Percentiles rank a stretch among this genome's conserved stretches.
phyloP scores from a whole-genome alignment of 352 stramenopile genomes.

The Pythium grandisporangium region DNA sequence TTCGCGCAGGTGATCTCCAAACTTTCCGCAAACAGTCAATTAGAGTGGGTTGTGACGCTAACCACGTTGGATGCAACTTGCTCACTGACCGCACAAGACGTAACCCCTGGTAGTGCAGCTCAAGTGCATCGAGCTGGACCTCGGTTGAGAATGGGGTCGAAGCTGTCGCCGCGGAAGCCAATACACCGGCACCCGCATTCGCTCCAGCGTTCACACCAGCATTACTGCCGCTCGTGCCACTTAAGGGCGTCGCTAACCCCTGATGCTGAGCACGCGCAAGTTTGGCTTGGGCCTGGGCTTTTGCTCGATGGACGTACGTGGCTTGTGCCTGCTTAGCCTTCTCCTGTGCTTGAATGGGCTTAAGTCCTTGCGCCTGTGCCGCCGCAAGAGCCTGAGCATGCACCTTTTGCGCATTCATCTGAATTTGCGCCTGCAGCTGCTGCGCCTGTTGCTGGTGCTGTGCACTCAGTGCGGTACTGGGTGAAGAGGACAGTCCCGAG shows the following conservation, averaged over 20 bases:
- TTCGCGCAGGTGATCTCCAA: constrained; percentile 85
- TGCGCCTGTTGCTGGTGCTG: constrained; percentile 69
- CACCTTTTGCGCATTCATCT: constrained; percentile 86
- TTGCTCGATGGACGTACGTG: constrained; percentile 80
- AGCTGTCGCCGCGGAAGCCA: too few species aligned
- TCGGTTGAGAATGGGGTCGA: constrained; percentile 66
- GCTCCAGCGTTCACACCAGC: constrained; percentile 1
- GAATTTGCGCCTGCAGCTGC: constrained; percentile 82
- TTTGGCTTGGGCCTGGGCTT: constrained; percentile 82
- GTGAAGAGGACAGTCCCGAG: constrained; percentile 16
- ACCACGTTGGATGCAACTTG: constrained; percentile 84
- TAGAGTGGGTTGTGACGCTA: constrained; percentile 82
- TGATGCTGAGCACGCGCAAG: constrained; percentile 69
- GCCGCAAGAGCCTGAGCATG: constrained; percentile 82
- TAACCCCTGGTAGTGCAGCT: constrained; percentile 93
- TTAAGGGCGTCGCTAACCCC: constrained; percentile 20
- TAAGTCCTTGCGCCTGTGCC: constrained; percentile 76
- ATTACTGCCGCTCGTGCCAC: constrained; percentile 6
- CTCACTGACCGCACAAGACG: constrained; percentile 87
- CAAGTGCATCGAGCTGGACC: constrained; percentile 81
- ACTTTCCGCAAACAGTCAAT: constrained; percentile 92
- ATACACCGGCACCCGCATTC: not conserved
- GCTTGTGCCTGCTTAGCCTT: constrained; percentile 87
- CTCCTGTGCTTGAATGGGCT: constrained; percentile 80
- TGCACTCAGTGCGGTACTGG: constrained; percentile 44